Base-by-base conservation (phyloP, 2,329 filamentous ascomycete species). In the Pseudogymnoascus sp. region DNA sequence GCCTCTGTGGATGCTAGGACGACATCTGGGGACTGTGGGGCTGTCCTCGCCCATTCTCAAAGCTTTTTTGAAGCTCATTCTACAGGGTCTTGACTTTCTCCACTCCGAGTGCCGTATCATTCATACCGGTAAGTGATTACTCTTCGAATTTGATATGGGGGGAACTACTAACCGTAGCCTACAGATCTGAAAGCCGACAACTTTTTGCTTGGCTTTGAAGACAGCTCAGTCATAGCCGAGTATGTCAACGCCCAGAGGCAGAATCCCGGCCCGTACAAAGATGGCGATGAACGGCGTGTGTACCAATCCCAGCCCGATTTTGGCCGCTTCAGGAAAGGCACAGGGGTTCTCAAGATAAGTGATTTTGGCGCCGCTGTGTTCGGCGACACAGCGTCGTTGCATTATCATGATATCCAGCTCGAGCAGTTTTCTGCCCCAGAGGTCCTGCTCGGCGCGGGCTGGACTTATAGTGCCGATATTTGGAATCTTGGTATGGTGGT, bases 101-200 rank as follows among this genome's bases (percentile, higher is more conserved):
- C 65, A 67, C 58, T 25, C 28, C 5, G 63, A 68, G 36, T 65
- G 65, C 58, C 50, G 62, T 35, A 60, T 68, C 11, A 65, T 68
- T 11, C 67, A 68, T 43, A 64, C 65, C 7, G 66, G 63, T 63
- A 62, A 28, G 22, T 60, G 1, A 22, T 37, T 50, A 2, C 30
- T 8, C 15, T n/a, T 22, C 14, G 18, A 22, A n/a, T 11, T 14
- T 41, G 18, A 22, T 18, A 14, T 43, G 2, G 39, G 11, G 14
- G 11, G 18, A 43, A 22, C 4, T 22, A 11, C 39, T 43, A 14
- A 43, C 20, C 12, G 2, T 22, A 20, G 3, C 4, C 2, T 14
- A 11, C 6, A 43, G 39, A 43, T 11, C 39, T 43, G 5, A 43
- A 43, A 6, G 39, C 39, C 6, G 39, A 43, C 22, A 43, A 43